Evolutionary conservation across 116 monocot genomes (phyloP).

Genomic region (Phalaenopsis hybrid): DNA sequence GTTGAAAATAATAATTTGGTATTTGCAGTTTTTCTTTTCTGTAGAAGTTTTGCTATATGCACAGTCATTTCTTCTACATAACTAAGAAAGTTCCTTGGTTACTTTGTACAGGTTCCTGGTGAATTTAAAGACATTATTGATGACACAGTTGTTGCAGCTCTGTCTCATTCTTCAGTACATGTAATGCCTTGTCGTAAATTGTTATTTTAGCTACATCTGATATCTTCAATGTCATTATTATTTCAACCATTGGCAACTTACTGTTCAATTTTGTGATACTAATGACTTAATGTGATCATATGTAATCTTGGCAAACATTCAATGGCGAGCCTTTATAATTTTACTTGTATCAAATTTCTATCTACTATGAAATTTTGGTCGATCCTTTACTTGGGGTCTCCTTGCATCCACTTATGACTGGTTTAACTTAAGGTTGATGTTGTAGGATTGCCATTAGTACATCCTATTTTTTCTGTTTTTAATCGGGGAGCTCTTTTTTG

Average conservation of each 20-base stretch:
- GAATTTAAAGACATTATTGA: slow-evolving; percentile 94
- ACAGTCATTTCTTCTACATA: neutral
- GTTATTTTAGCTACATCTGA: neutral
- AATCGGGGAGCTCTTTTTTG: no score
- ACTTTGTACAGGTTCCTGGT: slow-evolving; percentile 62
- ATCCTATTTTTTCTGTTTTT: neutral
- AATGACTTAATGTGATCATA: neutral
- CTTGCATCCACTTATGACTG: neutral
- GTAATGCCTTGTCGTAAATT: slow-evolving; percentile 29
- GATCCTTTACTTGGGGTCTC: neutral
- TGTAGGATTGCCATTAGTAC: neutral
- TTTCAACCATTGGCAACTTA: neutral
- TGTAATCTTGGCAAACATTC: neutral
- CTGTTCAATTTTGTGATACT: neutral
- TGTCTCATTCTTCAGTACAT: slow-evolving; percentile 85
- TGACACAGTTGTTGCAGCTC: slow-evolving; percentile 83
- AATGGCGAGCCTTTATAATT: neutral
- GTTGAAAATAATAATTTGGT: neutral
- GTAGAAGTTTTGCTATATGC: neutral
- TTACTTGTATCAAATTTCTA: slow-evolving; percentile 1
- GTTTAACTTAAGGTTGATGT: neutral
- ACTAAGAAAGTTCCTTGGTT: neutral
- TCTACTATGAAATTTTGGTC: neutral
- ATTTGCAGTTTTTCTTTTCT: neutral
- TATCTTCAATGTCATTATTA: neutral